These are phyloP conservation scores for Aureobasidium sp. DNA, from an alignment of 2,329 filamentous ascomycete genomes.

Conservation along the genomic window DNA sequence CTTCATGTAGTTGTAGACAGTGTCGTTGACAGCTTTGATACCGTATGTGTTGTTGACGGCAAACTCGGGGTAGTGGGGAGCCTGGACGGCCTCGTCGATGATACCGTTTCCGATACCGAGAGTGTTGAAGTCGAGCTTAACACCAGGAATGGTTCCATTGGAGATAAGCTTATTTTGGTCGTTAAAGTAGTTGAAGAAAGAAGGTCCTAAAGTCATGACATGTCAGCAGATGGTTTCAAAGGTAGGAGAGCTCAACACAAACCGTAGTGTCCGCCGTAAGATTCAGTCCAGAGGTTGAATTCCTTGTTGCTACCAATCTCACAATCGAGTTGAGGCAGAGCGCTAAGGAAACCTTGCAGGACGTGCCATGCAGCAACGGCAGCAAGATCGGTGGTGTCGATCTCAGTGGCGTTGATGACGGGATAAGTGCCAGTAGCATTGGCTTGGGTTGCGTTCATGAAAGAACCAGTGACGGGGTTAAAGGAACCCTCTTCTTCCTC, in stretches of 20 bases:
- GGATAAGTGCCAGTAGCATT: conserved; percentile 41
- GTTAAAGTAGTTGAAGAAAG: conserved; percentile 47
- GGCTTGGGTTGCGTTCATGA: conserved; percentile 35
- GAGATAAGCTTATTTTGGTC: conserved; percentile 48
- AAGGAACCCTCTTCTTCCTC: conserved; percentile 31
- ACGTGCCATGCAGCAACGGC: conserved; percentile 48
- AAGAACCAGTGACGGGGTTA: conserved; percentile 35
- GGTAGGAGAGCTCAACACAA: neutral
- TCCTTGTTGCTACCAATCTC: conserved; percentile 40
- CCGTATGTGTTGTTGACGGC: conserved; percentile 49
- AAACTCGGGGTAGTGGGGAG: conserved; percentile 42
- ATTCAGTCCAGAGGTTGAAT: conserved; percentile 54
- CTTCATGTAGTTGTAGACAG: conserved; percentile 51
- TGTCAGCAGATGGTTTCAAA: neutral
- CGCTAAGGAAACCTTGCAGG: conserved; percentile 47
- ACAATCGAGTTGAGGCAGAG: conserved; percentile 39
- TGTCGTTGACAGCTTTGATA: conserved; percentile 48
- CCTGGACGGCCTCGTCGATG: conserved; percentile 45
- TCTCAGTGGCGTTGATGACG: conserved; percentile 38
- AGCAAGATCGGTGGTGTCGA: conserved; percentile 49
- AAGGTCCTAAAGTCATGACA: conserved; percentile 28
- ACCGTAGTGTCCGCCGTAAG: conserved; percentile 43
- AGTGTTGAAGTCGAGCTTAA: conserved; percentile 40
- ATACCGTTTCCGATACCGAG: conserved; percentile 50
- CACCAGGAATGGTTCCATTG: conserved; percentile 24